Percentiles rank a stretch among this genome's conserved stretches.
Conservation (phyloP, 768 basidiomycete genomes). For the Pleurotus eryngii region DNA sequence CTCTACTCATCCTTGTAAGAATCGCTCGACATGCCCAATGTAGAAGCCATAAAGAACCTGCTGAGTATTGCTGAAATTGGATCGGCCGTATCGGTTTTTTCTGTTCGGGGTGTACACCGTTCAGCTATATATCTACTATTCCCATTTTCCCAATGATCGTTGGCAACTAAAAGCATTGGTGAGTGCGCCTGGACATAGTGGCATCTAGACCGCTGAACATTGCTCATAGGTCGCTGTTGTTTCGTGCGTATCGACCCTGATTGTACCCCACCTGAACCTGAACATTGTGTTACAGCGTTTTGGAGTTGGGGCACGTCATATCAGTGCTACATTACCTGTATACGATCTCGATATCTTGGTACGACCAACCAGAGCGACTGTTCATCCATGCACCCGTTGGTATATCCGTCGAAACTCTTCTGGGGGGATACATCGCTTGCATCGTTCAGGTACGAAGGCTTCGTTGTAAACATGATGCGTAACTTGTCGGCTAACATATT, state of each 20-base stretch:
- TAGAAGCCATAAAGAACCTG: neutral
- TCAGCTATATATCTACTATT: conserved; percentile 19
- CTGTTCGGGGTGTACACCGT: conserved; percentile 25
- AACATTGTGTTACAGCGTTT: neutral
- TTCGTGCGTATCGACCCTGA: neutral
- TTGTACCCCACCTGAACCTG: neutral
- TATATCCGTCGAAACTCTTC: neutral
- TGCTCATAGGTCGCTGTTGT: conserved; percentile 7
- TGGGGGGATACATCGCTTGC: conserved; percentile 3
- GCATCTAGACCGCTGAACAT: neutral
- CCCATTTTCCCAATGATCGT: conserved; percentile 18
- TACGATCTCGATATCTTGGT: conserved; percentile 13
- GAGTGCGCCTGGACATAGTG: neutral
- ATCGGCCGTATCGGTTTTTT: conserved; percentile 16
- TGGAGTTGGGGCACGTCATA: conserved; percentile 21
- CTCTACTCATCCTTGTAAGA: too few relatives aligned
- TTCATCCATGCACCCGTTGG: neutral
- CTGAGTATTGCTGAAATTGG: conserved; percentile 14
- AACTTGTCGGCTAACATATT: neutral
- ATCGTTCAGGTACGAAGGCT: neutral
- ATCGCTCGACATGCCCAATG: neutral
- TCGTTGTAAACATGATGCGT: too few relatives aligned
- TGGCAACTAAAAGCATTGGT: conserved; percentile 17
- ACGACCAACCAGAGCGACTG: conserved; percentile 6
- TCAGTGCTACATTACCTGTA: conserved; percentile 17